phyloP scores from a whole-genome alignment of 257 asterid species.

The Solanum commersonii region DNA sequence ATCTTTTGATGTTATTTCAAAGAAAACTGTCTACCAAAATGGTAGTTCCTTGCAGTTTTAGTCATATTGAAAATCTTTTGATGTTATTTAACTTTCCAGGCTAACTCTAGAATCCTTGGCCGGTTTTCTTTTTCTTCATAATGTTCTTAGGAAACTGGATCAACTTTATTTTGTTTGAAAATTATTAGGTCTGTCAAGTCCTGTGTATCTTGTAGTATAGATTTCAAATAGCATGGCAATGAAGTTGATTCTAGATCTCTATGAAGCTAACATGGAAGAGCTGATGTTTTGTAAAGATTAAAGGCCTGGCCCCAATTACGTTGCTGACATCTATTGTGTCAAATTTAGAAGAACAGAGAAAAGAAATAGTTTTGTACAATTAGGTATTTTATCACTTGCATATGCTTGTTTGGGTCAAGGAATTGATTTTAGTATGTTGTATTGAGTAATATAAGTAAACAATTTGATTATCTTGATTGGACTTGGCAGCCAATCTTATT shows the following conservation, averaged over 20 bases:
- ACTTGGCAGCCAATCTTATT: not conserved
- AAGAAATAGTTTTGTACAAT: not conserved
- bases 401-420: slow-evolving; percentile 6
- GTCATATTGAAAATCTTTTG: not conserved
- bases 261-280: slow-evolving; percentile 9
- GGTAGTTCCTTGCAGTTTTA: not conserved
- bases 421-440: not conserved
- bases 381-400: not conserved
- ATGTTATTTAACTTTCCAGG: not conserved
- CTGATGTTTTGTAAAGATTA: not conserved
- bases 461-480: not conserved
- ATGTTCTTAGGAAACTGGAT: not conserved
- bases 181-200: not conserved
- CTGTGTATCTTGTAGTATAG: slow-evolving; percentile 1
- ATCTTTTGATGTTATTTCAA: slow-evolving; percentile 66
- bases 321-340: not conserved
- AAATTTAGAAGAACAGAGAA: not conserved
- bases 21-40: slow-evolving; percentile 12
- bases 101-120: not conserved
- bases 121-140: not conserved
- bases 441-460: not conserved
- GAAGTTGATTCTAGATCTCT: slow-evolving; percentile 5
- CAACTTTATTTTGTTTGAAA: not conserved
- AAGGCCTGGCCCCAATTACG: not conserved
- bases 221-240: slow-evolving; percentile 9